Percentiles rank a stretch among this genome's conserved stretches.
These are phyloP conservation scores for Amylocystis lapponica DNA, from an alignment of 768 basidiomycete genomes.

Conservation along the genomic window DNA sequence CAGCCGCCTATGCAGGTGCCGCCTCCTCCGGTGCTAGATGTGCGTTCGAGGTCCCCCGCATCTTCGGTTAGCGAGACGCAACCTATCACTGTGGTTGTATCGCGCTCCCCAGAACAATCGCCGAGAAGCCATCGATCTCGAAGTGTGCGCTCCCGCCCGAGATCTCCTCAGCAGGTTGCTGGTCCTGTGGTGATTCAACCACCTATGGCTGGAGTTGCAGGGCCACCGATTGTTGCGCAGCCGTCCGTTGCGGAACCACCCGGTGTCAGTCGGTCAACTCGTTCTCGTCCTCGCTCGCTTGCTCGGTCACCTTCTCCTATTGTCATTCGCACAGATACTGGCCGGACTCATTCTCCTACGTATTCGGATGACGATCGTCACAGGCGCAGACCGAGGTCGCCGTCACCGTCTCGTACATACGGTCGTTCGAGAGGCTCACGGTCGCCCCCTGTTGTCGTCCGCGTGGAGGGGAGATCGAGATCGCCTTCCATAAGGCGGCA, in stretches of 20 bases:
- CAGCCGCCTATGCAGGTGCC: constrained; percentile 3
- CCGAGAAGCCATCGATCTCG: neutral
- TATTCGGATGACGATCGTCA: neutral
- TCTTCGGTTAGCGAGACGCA: neutral
- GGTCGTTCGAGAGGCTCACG: neutral
- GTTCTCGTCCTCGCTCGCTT: no score
- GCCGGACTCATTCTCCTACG: neutral
- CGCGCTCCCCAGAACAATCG: no score
- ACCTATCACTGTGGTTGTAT: no score
- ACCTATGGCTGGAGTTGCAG: no score
- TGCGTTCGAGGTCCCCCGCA: neutral
- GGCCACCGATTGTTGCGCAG: no score
- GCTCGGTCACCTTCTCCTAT: no score
- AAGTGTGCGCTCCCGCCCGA: neutral
- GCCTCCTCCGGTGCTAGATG: neutral
- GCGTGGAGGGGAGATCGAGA: no score
- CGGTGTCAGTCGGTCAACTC: no score
- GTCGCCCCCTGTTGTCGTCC: no score
- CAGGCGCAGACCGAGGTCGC: neutral
- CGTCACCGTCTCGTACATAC: neutral
- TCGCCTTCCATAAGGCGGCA: no score
- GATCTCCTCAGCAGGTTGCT: neutral
- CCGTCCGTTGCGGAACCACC: no score
- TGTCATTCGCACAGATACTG: constrained; percentile 1
- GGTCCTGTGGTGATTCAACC: neutral